Conservation (phyloP, 2,329 filamentous ascomycete genomes). For the Trichoderma gracile region DNA sequence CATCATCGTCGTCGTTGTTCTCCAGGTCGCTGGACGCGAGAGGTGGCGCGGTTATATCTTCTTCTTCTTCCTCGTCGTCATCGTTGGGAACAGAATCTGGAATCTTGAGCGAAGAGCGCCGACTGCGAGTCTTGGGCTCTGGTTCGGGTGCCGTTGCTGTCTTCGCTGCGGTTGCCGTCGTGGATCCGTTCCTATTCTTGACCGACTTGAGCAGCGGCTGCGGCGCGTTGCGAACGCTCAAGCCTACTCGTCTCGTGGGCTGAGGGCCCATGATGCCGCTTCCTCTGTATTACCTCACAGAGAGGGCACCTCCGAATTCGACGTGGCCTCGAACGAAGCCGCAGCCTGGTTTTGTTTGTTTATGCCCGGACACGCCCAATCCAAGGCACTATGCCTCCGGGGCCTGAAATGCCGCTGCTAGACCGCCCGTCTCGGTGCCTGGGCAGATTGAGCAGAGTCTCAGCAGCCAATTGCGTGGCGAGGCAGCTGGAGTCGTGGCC, state of each 20-base stretch:
- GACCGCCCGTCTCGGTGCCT: neutral
- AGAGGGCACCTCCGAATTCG: neutral
- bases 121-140: neutral
- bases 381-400: neutral
- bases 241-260: constrained; percentile 1
- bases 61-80: neutral
- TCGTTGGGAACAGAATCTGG: constrained; percentile 6
- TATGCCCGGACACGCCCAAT: neutral
- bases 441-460: neutral
- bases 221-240: constrained; percentile 2
- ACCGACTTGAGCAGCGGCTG: neutral
- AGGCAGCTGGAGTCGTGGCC: neutral
- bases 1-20: constrained; percentile 1
- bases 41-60: constrained; percentile 31
- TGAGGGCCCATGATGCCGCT: constrained; percentile 7
- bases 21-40: constrained; percentile 32
- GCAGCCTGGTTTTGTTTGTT: neutral
- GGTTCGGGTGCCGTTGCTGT: neutral
- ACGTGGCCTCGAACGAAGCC: neutral
- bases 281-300: neutral
- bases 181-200: neutral
- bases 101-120: constrained; percentile 7
- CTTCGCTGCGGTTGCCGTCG: neutral
- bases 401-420: neutral
- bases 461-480: neutral